Evolutionary conservation across 176 grass and related monocot genomes (phyloP), one percentile per base, ranked within the genome.

Genomic region (Musa troglodytarum): DNA sequence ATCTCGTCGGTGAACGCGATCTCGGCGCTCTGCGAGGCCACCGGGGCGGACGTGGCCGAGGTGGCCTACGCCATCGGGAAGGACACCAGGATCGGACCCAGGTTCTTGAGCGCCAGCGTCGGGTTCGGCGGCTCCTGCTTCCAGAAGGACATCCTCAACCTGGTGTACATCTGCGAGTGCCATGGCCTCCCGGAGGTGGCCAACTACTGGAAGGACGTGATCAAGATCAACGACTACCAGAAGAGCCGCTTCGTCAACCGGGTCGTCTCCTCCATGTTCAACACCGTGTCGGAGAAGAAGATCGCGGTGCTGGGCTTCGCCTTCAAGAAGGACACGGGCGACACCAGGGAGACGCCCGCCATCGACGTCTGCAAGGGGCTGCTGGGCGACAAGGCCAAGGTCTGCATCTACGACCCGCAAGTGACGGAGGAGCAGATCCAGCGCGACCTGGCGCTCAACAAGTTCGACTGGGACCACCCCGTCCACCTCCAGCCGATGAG

Each of bases 151-250:
- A 77, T 77, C 61, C 62, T 77, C 8, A 77, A 77, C 49, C 49
- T 77, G 21, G 75, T 77, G 19, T 77, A 77, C 75, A 77, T 77
- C 15, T 77, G 75, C 23, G 75, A 77, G 49, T 66, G 75, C 50
- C 15, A 65, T 8, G 74, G 74, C 1, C 74, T 76, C 1, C 74
- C 29, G 7, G 29, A 76, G 55, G 74, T 76, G 74, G 75, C 75
- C 11, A 65, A 65, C 75, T 77, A 77, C 50, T 77, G 75, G 75
- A 43, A 53, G 49, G 61, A 77, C 49, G 75, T 77, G n/a, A 77
- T 77, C n/a, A 77, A 77, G 75, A 77, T 77, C 49, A 77, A 77
- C 9, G 75, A 77, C 50, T 77, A 77, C 75, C 75, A 77, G 62
- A 77, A 77, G 61, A 77, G 49, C 75, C 59, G 61, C 7, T 77